Percentiles rank a stretch among this genome's conserved stretches.
phyloP scores from a whole-genome alignment of 306 rosid genomes.

The Casuarina cunninghamiana region DNA sequence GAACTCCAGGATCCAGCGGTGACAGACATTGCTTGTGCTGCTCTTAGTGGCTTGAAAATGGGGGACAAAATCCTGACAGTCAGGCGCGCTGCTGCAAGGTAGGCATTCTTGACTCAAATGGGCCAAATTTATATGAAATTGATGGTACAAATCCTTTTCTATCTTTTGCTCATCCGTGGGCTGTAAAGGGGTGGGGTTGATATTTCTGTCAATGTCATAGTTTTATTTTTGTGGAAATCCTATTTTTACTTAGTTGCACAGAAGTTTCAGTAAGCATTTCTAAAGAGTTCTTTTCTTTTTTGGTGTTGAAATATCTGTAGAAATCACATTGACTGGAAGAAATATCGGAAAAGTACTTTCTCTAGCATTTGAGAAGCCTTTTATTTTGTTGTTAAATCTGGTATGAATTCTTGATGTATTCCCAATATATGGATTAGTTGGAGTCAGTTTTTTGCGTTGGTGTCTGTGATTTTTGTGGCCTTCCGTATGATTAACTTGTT shows the following conservation, averaged over 20 bases:
- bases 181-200: background rate
- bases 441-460: background rate
- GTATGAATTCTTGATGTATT: background rate
- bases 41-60: constrained; percentile 83
- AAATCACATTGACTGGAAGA: background rate
- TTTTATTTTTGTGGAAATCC: background rate
- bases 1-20: constrained; percentile 68
- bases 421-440: background rate
- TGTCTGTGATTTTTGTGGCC: background rate
- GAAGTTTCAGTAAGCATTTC: background rate
- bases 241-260: background rate
- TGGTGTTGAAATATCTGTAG: background rate
- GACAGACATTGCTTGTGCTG: constrained; percentile 76
- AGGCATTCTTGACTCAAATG: constrained; percentile 27
- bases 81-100: constrained; percentile 77
- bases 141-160: background rate
- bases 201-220: background rate
- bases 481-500: constrained; percentile 1
- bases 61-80: constrained; percentile 86
- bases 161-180: background rate
- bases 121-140: constrained; percentile 4
- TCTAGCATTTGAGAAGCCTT: background rate
- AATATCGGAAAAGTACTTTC: background rate
- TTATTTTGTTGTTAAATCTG: background rate
- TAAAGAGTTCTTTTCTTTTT: background rate